These are phyloP conservation scores for Phaeoacremonium minimum DNA, from an alignment of 2,329 filamentous ascomycete genomes.

Conservation along the genomic window DNA sequence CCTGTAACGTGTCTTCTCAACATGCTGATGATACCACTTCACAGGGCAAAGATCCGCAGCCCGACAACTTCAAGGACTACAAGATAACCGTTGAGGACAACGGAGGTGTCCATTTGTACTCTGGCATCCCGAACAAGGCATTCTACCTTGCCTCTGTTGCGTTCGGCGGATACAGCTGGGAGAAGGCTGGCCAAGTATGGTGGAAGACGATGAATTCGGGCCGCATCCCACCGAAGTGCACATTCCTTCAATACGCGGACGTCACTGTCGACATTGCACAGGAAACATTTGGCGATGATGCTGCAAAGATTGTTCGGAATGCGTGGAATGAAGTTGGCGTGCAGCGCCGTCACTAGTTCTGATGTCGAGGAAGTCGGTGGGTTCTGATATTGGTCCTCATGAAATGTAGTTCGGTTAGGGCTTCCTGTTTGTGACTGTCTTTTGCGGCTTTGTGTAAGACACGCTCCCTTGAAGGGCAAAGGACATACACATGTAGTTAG, in stretches of 20 bases:
- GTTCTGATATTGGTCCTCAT: too few relatives aligned
- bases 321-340: conserved; percentile 47
- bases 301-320: conserved; percentile 35
- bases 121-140: conserved; percentile 53
- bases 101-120: conserved; percentile 51
- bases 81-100: conserved; percentile 36
- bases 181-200: conserved; percentile 49
- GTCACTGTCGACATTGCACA: conserved; percentile 40
- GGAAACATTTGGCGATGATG: conserved; percentile 34
- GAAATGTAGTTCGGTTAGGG: too few relatives aligned
- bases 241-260: conserved; percentile 44
- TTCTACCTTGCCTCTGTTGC: conserved; percentile 44
- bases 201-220: conserved; percentile 43
- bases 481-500: too few relatives aligned
- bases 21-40: neutral
- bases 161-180: conserved; percentile 50
- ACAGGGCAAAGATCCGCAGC: conserved; percentile 49
- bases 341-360: too few relatives aligned
- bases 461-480: too few relatives aligned
- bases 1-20: neutral
- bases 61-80: conserved; percentile 40
- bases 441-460: too few relatives aligned
- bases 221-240: conserved; percentile 32
- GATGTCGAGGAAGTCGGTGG: too few relatives aligned
- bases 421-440: too few relatives aligned